These are phyloP conservation scores for Rhinocladiella similis DNA, from an alignment of 2,329 filamentous ascomycete species.

Conservation along the genomic window DNA sequence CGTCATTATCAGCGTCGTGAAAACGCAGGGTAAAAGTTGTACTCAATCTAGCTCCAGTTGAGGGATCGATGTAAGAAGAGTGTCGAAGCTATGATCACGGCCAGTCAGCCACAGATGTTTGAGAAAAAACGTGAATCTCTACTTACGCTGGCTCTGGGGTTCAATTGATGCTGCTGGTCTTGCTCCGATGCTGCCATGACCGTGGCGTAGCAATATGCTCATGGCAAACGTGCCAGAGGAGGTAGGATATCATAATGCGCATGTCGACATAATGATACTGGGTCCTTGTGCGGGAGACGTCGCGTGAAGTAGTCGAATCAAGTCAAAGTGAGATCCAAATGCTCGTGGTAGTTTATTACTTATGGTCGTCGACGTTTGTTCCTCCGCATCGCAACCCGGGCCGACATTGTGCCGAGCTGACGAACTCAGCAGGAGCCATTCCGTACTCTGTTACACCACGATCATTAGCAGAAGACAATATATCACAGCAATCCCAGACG, in stretches of 20 bases:
- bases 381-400: too few species aligned
- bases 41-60: slow-evolving; percentile 80
- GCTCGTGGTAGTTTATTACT: too few species aligned
- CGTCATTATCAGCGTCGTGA: slow-evolving; percentile 40
- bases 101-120: slow-evolving; percentile 1
- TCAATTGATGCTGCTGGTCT: neutral
- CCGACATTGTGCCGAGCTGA: too few species aligned
- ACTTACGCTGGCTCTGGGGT: slow-evolving; percentile 23
- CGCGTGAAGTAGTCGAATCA: too few species aligned
- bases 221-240: slow-evolving; percentile 2
- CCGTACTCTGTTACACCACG: too few species aligned
- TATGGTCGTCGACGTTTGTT: too few species aligned
- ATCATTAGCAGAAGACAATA: too few species aligned
- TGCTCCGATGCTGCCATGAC: slow-evolving; percentile 1
- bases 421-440: too few species aligned
- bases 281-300: neutral
- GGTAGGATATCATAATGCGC: neutral
- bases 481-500: too few species aligned
- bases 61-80: slow-evolving; percentile 82
- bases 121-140: neutral
- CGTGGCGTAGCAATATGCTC: neutral
- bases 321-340: too few species aligned
- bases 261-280: neutral
- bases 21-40: slow-evolving; percentile 75
- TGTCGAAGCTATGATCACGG: slow-evolving; percentile 63